Evolutionary conservation across 2,329 filamentous ascomycete genomes (phyloP).

Genomic region (Taxawa tesnikishii): DNA sequence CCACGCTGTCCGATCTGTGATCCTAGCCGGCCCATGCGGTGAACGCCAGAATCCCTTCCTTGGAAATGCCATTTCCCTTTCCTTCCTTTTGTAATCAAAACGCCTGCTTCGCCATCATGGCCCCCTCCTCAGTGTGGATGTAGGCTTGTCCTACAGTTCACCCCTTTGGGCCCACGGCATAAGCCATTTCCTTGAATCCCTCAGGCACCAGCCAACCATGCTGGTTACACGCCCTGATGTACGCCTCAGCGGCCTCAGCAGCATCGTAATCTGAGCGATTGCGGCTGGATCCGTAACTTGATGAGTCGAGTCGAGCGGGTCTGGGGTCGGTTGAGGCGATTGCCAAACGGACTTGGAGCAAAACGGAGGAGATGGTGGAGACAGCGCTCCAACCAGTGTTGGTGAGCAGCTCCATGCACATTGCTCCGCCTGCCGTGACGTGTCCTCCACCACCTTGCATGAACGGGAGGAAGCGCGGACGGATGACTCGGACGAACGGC

Average conservation of each 20-base stretch:
- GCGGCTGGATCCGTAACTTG: constrained; percentile 2
- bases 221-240: constrained; percentile 49
- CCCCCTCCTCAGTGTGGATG: no score
- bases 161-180: no score
- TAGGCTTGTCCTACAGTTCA: no score
- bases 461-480: constrained; percentile 67
- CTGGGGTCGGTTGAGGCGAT: constrained; percentile 55
- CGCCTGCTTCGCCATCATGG: no score
- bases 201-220: constrained; percentile 66
- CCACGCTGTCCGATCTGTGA: no score
- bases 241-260: constrained; percentile 62
- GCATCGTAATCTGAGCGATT: constrained; percentile 41
- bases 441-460: constrained; percentile 67
- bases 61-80: no score
- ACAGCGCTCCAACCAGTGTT: constrained; percentile 70
- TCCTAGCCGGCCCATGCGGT: no score
- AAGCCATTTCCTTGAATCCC: constrained; percentile 35
- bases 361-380: constrained; percentile 62
- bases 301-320: constrained; percentile 54
- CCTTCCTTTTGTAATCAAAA: no score
- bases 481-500: constrained; percentile 73
- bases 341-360: constrained; percentile 70
- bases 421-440: constrained; percentile 70
- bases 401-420: constrained; percentile 73
- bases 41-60: no score